Conservation (phyloP, 1,139 yeast species). For the Pichia sorboxylosa region DNA sequence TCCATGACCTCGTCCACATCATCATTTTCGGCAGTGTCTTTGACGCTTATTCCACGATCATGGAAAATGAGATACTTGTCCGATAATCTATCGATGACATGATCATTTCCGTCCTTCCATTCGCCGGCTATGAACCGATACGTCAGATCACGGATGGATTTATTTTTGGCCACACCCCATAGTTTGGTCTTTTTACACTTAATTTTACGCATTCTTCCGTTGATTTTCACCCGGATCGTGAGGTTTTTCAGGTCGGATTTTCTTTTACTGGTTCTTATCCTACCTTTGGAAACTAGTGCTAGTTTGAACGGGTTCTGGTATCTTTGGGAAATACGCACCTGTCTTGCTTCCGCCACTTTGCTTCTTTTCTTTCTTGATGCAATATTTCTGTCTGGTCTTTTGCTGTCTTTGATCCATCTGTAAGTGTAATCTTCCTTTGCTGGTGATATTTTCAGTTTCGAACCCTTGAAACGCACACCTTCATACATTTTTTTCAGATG, state of each 20-base stretch:
- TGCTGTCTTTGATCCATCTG: slow-evolving; percentile 33
- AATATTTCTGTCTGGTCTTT: slow-evolving; percentile 29
- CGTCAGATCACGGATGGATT: slow-evolving; percentile 49
- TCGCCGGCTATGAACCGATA: slow-evolving; percentile 47
- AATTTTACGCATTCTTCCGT: slow-evolving; percentile 47
- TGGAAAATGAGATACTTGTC: slow-evolving; percentile 13
- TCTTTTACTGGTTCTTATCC: slow-evolving; percentile 47
- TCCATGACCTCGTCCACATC: slow-evolving; percentile 23
- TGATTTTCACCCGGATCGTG: slow-evolving; percentile 54
- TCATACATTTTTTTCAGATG: slow-evolving; percentile 47
- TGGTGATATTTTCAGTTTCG: slow-evolving; percentile 41
- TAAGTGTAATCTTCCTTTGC: slow-evolving; percentile 37
- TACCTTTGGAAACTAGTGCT: slow-evolving; percentile 40
- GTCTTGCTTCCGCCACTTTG: slow-evolving; percentile 28
- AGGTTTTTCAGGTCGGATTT: slow-evolving; percentile 35
- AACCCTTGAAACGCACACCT: slow-evolving; percentile 68
- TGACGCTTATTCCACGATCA: slow-evolving; percentile 23
- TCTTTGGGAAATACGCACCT: slow-evolving; percentile 24
- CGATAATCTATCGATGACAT: slow-evolving; percentile 52
- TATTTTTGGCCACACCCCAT: slow-evolving; percentile 81
- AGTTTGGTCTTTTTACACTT: slow-evolving; percentile 61
- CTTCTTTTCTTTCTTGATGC: slow-evolving; percentile 23
- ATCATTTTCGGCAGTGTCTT: slow-evolving; percentile 14
- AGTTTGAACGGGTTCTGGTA: slow-evolving; percentile 19
- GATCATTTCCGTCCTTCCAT: slow-evolving; percentile 82